Evolutionary conservation across 208 protist species (phyloP), one percentile per base, ranked within the genome.

Genomic region (Blechomonas ayalai): DNA sequence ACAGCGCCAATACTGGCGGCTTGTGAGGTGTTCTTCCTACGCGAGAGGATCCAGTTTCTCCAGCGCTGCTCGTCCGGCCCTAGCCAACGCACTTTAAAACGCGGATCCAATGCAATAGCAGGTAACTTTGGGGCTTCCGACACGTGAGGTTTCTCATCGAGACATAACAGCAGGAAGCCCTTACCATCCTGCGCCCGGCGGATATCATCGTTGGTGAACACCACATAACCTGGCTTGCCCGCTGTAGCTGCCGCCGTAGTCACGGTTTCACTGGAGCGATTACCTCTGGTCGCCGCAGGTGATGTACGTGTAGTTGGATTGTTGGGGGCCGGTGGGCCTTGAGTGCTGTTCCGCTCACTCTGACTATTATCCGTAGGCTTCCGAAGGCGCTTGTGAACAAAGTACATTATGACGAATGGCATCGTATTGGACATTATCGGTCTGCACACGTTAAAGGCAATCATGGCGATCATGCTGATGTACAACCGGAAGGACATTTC

Each of bases 351-450:
- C n/a, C n/a, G n/a, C n/a, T n/a, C n/a, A n/a, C n/a, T n/a, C n/a
- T n/a, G n/a, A n/a, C n/a, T n/a, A n/a, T n/a, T n/a, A n/a, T n/a
- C n/a, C n/a, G n/a, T n/a, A n/a, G n/a, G n/a, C n/a, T 68, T 66
- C 29, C 69, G 38, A 41, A 86, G 31, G 31, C 72, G 41, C 35
- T 61, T 71, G 23, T 82, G 76, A n/a, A 77, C 42, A 31, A 92
- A 53, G 50, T 75, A 89, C 70, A 86, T 82, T 12, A 92, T 45
- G 18, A 89, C 18, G 51, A 92, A 84, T 10, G 84, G 84, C 38
- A 61, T 51, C 18, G 53, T 48, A 51, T 69, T 78, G 19, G 45
- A 69, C 20, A 69, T 22, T 29, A 73, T 49, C 10, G 84, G 73
- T 0, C 56, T 45, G 0, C 80, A 35, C 16, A 69, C 37, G 48